Evolutionary conservation across 2,329 filamentous ascomycete species (phyloP).

Genomic region (Alternaria infectoria): DNA sequence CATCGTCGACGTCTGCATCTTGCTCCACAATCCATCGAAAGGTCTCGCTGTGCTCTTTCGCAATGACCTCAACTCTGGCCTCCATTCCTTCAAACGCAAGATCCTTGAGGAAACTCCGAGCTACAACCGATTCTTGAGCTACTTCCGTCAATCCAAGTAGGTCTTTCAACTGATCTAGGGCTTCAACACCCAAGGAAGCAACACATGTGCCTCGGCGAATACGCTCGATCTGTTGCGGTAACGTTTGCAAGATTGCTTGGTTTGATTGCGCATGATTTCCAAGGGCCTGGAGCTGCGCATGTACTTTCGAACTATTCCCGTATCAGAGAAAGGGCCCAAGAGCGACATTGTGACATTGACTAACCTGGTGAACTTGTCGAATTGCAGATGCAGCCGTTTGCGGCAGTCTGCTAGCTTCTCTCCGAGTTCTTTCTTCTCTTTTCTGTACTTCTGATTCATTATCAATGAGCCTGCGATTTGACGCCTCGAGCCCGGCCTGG

Average conservation of each 20-base stretch:
- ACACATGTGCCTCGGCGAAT: background rate
- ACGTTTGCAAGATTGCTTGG: background rate
- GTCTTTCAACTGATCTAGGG: background rate
- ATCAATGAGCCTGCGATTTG: too few relatives aligned
- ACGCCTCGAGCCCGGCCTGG: too few relatives aligned
- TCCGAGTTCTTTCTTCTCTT: background rate
- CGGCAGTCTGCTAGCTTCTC: background rate
- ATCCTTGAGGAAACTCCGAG: background rate
- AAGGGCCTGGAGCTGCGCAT: background rate
- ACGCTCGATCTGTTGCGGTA: background rate
- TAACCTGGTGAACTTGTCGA: background rate
- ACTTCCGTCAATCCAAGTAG: background rate
- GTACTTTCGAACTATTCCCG: background rate
- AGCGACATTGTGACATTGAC: accelerated
- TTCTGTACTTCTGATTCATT: too few relatives aligned
- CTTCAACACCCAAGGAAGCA: background rate
- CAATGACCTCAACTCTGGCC: too few relatives aligned
- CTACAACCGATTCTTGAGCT: too few relatives aligned
- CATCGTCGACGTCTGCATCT: too few relatives aligned
- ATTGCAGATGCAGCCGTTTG: background rate
- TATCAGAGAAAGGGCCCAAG: background rate
- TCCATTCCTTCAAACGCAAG: too few relatives aligned
- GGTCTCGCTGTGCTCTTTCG: background rate
- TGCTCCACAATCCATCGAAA: background rate
- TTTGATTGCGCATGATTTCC: background rate